Percentiles rank a stretch among this genome's conserved stretches.
phyloP scores from a whole-genome alignment of 768 basidiomycete species.

The Trametes coccinea region DNA sequence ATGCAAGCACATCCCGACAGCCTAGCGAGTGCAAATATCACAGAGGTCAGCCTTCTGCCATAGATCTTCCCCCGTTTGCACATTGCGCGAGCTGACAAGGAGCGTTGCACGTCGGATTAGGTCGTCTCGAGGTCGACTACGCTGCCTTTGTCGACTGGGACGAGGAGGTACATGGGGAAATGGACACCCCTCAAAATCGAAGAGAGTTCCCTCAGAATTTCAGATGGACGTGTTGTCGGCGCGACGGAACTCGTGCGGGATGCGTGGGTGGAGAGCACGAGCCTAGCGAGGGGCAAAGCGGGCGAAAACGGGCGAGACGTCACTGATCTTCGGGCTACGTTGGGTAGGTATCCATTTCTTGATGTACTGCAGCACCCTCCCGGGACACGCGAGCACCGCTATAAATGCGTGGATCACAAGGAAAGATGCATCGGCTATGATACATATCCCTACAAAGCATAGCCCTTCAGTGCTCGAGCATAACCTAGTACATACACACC shows the following conservation, averaged over 20 bases:
- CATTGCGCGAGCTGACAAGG: not conserved
- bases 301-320: not conserved
- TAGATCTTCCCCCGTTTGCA: not conserved
- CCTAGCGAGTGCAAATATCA: constrained; percentile 51
- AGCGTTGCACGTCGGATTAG: constrained; percentile 25
- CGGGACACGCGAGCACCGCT: not conserved
- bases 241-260: constrained; percentile 39
- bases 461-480: constrained; percentile 14
- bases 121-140: constrained; percentile 43
- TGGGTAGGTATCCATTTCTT: not conserved
- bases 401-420: not conserved
- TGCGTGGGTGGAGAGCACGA: constrained; percentile 34
- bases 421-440: constrained; percentile 12
- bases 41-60: constrained; percentile 40
- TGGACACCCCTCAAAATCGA: constrained; percentile 44
- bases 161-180: constrained; percentile 47
- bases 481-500: constrained; percentile 20
- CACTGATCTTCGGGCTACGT: not conserved
- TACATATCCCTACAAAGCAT: constrained; percentile 17
- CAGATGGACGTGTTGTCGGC: constrained; percentile 52
- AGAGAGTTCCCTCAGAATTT: constrained; percentile 48
- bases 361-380: not conserved
- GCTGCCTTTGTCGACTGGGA: constrained; percentile 48
- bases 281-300: not conserved
- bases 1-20: constrained; percentile 38